Evolutionary conservation across 768 basidiomycete genomes (phyloP), one percentile per base, ranked within the genome.

Genomic region (Amanita molliuscula): DNA sequence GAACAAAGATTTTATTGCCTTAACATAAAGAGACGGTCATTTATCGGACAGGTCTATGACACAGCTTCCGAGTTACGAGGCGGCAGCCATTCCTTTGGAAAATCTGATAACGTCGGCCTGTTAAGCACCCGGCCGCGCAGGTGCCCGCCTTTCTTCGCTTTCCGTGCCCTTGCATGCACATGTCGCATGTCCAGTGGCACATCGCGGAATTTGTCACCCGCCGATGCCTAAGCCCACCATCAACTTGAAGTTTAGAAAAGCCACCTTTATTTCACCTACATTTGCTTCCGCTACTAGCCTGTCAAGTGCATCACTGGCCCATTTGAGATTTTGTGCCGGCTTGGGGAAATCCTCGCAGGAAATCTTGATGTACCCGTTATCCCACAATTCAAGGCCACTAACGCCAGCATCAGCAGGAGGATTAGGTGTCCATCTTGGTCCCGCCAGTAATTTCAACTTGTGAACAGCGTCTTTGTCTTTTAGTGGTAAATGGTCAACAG

Each of bases 241-340:
- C 38, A 50, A 58, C 45, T 37, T 37, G 34, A 40, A 33, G 52
- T 51, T 23, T 13, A 28, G 52, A 9, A 38, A 10, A 35, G 36
- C 43, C 36, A 46, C 9, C 15, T 2, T 3, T 8, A 26, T 1
- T 6, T 37, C 18, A 77, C 90, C 57, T 61, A 96, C 95, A 63
- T 93, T 91, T 8, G 93, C 89, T 58, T 83, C 84, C n/a, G 65
- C 66, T 54, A 97, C 63, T 37, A 99, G 67, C 56, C 75, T 69
- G 59, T 93, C 87, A 48, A 99, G 65, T 13, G 80, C 75, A 61
- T 98, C 94, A 56, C 85, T 87, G 35, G 87, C 89, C 87, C 91
- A 95, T 65, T 94, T 95, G 58, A 95, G 70, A 65, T 99, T 99
- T 87, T 88, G 84, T 23, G 79, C 73, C 1, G 82, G 78, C 56